Percentiles rank a stretch among this genome's conserved stretches.
These are phyloP conservation scores for Ettlia oleoabundans DNA, from an alignment of 139 green algal genomes.

Conservation along the genomic window DNA sequence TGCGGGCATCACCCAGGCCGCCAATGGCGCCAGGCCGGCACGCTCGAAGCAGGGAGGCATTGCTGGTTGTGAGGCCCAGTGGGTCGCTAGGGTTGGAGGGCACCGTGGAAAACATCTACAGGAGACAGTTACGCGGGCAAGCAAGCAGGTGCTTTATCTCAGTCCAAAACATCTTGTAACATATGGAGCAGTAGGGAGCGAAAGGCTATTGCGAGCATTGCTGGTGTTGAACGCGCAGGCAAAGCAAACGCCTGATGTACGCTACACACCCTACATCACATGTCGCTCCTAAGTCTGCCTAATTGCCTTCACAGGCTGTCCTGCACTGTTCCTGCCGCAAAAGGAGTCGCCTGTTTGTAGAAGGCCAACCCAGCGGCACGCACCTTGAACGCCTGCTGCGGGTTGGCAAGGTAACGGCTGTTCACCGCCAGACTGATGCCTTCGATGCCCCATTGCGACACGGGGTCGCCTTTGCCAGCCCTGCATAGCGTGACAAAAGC, in stretches of 20 bases:
- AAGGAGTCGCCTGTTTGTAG: neutral
- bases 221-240: too few relatives aligned
- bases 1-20: neutral
- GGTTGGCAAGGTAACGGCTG: neutral
- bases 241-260: too few relatives aligned
- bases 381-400: neutral
- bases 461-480: neutral
- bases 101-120: neutral
- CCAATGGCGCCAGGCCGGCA: neutral
- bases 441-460: constrained; percentile 18
- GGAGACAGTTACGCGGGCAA: neutral
- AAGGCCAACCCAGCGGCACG: neutral
- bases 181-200: neutral
- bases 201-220: too few relatives aligned
- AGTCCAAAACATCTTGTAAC: too few relatives aligned
- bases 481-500: neutral
- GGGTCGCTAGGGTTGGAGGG: constrained; percentile 5
- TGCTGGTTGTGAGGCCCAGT: constrained; percentile 19
- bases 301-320: neutral
- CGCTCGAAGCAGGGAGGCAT: neutral
- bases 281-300: too few relatives aligned
- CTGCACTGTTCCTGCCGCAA: neutral
- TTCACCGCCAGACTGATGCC: neutral
- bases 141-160: too few relatives aligned
- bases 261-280: too few relatives aligned